phyloP scores from a whole-genome alignment of 495 filamentous ascomycete genomes.

The Trichoderma virens region DNA sequence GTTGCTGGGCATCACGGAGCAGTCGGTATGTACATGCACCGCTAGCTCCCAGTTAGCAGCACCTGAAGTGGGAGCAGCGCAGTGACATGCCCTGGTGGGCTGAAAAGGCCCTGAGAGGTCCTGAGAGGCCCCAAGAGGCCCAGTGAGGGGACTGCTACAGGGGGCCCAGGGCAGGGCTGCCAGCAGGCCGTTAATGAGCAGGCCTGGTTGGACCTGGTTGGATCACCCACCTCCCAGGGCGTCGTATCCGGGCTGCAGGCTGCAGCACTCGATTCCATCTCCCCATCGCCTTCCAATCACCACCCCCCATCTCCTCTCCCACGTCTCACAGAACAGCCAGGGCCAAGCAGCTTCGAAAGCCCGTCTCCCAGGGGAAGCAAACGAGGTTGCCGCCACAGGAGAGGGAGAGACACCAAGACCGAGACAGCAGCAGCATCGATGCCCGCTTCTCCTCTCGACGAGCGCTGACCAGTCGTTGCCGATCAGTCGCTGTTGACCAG shows the following conservation, averaged over 20 bases:
- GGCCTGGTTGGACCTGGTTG: neutral
- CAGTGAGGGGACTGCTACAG: neutral
- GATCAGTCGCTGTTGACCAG: slow-evolving; percentile 16
- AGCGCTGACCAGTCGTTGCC: slow-evolving; percentile 15
- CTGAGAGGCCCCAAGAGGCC: neutral
- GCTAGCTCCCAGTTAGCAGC: too few relatives aligned
- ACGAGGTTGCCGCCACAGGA: neutral
- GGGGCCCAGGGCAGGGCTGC: neutral
- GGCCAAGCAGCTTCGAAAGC: neutral
- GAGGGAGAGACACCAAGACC: neutral
- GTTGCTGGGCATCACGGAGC: neutral
- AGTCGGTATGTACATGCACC: too few relatives aligned
- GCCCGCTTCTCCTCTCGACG: slow-evolving; percentile 14
- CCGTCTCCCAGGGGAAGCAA: neutral
- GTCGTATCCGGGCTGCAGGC: slow-evolving; percentile 8
- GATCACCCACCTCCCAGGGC: neutral
- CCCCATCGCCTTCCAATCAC: slow-evolving; percentile 6
- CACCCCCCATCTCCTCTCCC: neutral
- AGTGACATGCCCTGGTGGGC: slow-evolving; percentile 2
- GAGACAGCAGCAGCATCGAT: slow-evolving; percentile 12
- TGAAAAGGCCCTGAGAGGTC: neutral
- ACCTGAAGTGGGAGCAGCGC: neutral
- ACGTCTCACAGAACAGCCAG: slow-evolving; percentile 1
- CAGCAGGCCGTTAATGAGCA: neutral
- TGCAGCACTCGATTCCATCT: slow-evolving; percentile 4